Conservation (phyloP, 306 rosid genomes). For the Vigna radiata region DNA sequence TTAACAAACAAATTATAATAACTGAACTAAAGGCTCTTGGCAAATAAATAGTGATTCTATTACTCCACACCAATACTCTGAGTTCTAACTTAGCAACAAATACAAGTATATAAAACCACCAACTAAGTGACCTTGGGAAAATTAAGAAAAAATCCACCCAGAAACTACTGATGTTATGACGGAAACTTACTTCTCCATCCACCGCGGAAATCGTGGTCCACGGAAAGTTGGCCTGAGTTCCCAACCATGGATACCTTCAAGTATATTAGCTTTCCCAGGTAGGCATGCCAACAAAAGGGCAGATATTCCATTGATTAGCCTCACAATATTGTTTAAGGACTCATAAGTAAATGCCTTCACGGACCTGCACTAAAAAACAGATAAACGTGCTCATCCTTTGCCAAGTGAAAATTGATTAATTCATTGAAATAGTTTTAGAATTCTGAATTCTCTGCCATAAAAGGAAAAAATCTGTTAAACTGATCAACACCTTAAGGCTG, state of each 20-base stretch:
- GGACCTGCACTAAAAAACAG: conserved; percentile 67
- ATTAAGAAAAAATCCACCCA: conserved; percentile 11
- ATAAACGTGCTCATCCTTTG: conserved; percentile 32
- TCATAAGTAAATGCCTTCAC: conserved; percentile 89
- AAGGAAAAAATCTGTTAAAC: neutral
- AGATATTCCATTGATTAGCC: conserved; percentile 92
- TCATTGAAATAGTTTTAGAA: conserved; percentile 17
- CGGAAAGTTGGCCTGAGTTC: conserved; percentile 92
- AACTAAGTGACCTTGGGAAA: neutral
- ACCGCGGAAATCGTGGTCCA: conserved; percentile 95
- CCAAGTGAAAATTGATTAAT: conserved; percentile 5
- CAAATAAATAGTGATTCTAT: conserved; percentile 11
- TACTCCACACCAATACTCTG: neutral
- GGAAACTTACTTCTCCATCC: conserved; percentile 92
- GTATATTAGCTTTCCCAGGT: conserved; percentile 83
- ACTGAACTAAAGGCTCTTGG: neutral
- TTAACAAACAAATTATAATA: neutral
- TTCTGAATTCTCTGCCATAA: neutral
- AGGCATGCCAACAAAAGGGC: conserved; percentile 74
- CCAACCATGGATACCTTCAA: conserved; percentile 98
- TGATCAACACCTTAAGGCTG: conserved; percentile 6
- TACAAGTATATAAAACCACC: neutral
- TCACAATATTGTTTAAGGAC: conserved; percentile 73
- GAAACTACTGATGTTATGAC: conserved; percentile 6
- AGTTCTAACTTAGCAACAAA: conserved; percentile 11